These are phyloP conservation scores for Chalaropsis thielavioides DNA, from an alignment of 2,329 filamentous ascomycete species.

Conservation along the genomic window DNA sequence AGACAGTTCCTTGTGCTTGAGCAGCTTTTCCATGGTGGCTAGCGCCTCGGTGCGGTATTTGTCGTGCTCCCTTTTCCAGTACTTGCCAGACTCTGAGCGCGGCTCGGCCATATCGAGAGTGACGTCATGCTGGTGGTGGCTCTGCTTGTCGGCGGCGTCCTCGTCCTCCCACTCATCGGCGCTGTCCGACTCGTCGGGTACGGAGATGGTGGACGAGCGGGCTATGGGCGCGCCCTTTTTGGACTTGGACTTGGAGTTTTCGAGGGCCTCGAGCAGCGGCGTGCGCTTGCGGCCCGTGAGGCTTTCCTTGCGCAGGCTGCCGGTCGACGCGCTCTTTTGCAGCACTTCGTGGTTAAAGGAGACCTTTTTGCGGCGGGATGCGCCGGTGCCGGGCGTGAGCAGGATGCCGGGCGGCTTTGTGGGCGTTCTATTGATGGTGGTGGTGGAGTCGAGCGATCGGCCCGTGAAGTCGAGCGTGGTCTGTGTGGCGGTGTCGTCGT, in stretches of 20 bases:
- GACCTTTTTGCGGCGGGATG: constrained; percentile 47
- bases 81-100: constrained; percentile 58
- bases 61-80: constrained; percentile 68
- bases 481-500: constrained; percentile 24
- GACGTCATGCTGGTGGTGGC: constrained; percentile 44
- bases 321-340: constrained; percentile 27
- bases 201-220: constrained; percentile 16
- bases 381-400: constrained; percentile 47
- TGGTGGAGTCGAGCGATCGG: constrained; percentile 18
- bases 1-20: constrained; percentile 65
- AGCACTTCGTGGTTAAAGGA: constrained; percentile 47
- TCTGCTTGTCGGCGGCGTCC: constrained; percentile 23
- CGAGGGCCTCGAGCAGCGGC: constrained; percentile 32
- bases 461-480: constrained; percentile 21
- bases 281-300: constrained; percentile 24
- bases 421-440: constrained; percentile 29
- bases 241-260: constrained; percentile 28
- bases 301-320: constrained; percentile 26
- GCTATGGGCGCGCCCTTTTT: constrained; percentile 3
- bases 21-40: constrained; percentile 59
- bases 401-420: constrained; percentile 44
- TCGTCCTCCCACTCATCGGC: constrained; percentile 42
- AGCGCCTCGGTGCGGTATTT: constrained; percentile 58
- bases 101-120: constrained; percentile 61
- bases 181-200: constrained; percentile 20